Percentiles rank a stretch among this genome's conserved stretches.
Conservation (phyloP, 169 alveolate species). For the Plasmodium billcollinsi region DNA sequence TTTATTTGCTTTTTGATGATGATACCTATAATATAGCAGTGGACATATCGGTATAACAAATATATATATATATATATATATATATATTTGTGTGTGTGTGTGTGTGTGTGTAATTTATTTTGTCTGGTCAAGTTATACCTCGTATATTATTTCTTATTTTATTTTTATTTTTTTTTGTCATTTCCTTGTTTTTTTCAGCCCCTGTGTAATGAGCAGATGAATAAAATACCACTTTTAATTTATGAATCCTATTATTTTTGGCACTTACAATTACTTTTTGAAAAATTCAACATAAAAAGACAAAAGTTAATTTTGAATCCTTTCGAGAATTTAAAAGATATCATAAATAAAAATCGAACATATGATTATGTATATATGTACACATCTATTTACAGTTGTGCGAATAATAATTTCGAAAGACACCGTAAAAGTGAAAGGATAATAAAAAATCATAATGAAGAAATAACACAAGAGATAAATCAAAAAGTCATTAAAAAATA, state of each 20-base stretch:
- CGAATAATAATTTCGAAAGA: conserved; percentile 13
- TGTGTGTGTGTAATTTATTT: too few relatives aligned
- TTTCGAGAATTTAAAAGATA: not conserved
- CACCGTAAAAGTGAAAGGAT: conserved; percentile 3
- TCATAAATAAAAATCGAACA: conserved; percentile 6
- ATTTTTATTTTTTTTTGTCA: not conserved
- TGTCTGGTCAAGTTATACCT: too few relatives aligned
- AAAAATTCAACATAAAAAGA: conserved; percentile 66
- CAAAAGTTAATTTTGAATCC: conserved; percentile 37
- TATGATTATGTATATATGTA: conserved; percentile 54
- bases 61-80: too few relatives aligned
- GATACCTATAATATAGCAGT: conserved; percentile 61
- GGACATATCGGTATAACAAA: conserved; percentile 51
- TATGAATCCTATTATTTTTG: conserved; percentile 63
- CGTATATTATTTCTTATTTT: not conserved
- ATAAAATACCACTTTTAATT: conserved; percentile 61
- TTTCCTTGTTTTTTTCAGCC: conserved; percentile 28
- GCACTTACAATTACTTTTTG: conserved; percentile 67
- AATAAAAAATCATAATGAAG: not conserved
- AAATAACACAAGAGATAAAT: conserved; percentile 8
- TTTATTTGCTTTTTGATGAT: conserved; percentile 64
- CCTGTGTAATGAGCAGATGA: not conserved
- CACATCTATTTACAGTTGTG: conserved; percentile 45
- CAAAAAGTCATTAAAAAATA: conserved; percentile 15
- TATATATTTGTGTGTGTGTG: too few relatives aligned